Conservation (phyloP, 208 protist genomes). For the Leishmania gerbilli region DNA sequence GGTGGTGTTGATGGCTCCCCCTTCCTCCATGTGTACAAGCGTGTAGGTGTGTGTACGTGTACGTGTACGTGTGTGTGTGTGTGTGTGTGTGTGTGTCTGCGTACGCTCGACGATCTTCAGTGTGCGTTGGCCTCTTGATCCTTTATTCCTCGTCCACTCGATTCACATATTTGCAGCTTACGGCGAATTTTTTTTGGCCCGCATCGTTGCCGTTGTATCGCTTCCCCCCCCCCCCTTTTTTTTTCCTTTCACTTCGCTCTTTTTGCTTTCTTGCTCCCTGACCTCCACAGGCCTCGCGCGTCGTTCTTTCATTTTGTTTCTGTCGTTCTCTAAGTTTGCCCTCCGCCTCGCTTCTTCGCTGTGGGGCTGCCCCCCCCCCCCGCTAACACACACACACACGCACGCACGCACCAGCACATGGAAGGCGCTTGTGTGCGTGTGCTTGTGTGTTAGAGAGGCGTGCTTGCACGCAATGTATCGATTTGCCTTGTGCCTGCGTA, state of each 20-base stretch:
- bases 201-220: not conserved
- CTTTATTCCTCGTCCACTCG: not conserved
- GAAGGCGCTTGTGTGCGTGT: not conserved
- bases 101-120: not conserved
- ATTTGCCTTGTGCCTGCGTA: not conserved
- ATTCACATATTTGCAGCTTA: not conserved
- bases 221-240: not conserved
- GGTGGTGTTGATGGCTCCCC: not conserved
- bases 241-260: too few species aligned
- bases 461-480: not conserved
- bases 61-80: not conserved
- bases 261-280: not conserved
- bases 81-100: not conserved
- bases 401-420: not conserved
- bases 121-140: not conserved
- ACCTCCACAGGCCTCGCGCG: not conserved
- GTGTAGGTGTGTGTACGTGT: not conserved
- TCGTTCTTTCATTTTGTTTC: not conserved
- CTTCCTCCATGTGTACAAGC: not conserved
- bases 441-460: not conserved
- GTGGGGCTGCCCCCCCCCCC: not conserved
- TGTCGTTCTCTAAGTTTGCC: not conserved
- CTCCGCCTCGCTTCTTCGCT: not conserved
- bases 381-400: not conserved
- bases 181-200: not conserved